Conservation (phyloP, 2,329 filamentous ascomycete species). For the Penicillium thymicola region DNA sequence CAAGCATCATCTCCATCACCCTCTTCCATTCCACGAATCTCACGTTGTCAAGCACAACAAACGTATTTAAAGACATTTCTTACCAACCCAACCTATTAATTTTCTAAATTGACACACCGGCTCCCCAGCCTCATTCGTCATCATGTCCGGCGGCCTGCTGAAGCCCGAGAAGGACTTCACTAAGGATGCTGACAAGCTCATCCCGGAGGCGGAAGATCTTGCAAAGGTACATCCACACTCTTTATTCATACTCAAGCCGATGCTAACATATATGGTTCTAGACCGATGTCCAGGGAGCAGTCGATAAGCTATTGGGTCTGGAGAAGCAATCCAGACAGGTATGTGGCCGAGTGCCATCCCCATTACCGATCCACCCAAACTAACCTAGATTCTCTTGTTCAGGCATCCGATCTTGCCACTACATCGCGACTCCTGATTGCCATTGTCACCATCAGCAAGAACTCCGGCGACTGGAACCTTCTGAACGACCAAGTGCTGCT, state of each 20-base stretch:
- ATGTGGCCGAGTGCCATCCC: conserved; percentile 29
- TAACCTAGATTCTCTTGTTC: conserved; percentile 12
- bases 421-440: conserved; percentile 83
- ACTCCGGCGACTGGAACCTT: conserved; percentile 86
- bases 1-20: conserved; percentile 19
- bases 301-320: conserved; percentile 86
- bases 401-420: conserved; percentile 94
- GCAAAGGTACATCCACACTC: conserved; percentile 63
- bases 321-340: conserved; percentile 99
- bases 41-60: not conserved
- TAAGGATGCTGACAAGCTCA: conserved; percentile 88
- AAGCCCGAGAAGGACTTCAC: conserved; percentile 99
- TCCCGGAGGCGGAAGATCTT: conserved; percentile 85
- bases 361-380: not conserved
- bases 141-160: conserved; percentile 77
- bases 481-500: conserved; percentile 95
- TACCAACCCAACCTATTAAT: not conserved
- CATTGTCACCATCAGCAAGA: conserved; percentile 92
- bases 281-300: conserved; percentile 73
- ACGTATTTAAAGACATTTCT: not conserved
- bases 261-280: conserved; percentile 15
- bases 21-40: conserved; percentile 10
- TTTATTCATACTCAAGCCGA: conserved; percentile 15
- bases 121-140: conserved; percentile 30
- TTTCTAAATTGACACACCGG: not conserved